These are phyloP conservation scores for Yarrowia alimentaria DNA, from an alignment of 805 yeast genomes.

Conservation along the genomic window DNA sequence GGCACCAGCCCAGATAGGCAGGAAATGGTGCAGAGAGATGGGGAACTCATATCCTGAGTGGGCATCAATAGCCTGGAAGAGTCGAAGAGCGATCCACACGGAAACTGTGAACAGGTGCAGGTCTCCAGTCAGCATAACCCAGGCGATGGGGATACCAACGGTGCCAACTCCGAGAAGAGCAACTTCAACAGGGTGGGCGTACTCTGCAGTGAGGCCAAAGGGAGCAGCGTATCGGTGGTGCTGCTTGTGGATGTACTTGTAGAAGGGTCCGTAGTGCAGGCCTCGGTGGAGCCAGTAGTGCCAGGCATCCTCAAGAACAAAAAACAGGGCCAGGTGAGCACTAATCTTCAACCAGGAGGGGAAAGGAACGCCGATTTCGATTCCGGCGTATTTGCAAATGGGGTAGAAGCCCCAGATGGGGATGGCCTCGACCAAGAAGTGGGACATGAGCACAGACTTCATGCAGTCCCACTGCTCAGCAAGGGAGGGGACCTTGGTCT, in stretches of 20 bases:
- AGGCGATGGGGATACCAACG: slow-evolving; percentile 87
- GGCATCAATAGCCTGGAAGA: slow-evolving; percentile 95
- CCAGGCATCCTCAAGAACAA: slow-evolving; percentile 90
- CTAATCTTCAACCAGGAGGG: slow-evolving; percentile 61
- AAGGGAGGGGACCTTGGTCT: slow-evolving; percentile 71
- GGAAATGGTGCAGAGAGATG: slow-evolving; percentile 85
- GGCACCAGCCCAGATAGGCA: slow-evolving; percentile 98
- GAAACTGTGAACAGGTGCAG: slow-evolving; percentile 89
- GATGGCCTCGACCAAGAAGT: slow-evolving; percentile 87
- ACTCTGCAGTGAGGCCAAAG: slow-evolving; percentile 94
- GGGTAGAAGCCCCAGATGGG: slow-evolving; percentile 99
- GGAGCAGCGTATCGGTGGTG: slow-evolving; percentile 99
- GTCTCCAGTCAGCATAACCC: slow-evolving; percentile 70
- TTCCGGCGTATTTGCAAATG: slow-evolving; percentile 76
- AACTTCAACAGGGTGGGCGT: slow-evolving; percentile 95
- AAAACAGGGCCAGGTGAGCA: slow-evolving; percentile 71
- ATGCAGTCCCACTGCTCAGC: slow-evolving; percentile 92
- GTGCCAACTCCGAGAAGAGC: slow-evolving; percentile 91
- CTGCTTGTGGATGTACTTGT: slow-evolving; percentile 92
- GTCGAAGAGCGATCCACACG: slow-evolving; percentile 80
- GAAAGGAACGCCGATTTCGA: slow-evolving; percentile 78
- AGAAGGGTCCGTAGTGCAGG: slow-evolving; percentile 83
- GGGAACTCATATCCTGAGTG: slow-evolving; percentile 99
- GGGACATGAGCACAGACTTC: slow-evolving; percentile 78
- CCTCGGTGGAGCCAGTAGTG: slow-evolving; percentile 94